Base-by-base conservation (phyloP, 768 basidiomycete species). In the Pleurotus citrinopileatus region DNA sequence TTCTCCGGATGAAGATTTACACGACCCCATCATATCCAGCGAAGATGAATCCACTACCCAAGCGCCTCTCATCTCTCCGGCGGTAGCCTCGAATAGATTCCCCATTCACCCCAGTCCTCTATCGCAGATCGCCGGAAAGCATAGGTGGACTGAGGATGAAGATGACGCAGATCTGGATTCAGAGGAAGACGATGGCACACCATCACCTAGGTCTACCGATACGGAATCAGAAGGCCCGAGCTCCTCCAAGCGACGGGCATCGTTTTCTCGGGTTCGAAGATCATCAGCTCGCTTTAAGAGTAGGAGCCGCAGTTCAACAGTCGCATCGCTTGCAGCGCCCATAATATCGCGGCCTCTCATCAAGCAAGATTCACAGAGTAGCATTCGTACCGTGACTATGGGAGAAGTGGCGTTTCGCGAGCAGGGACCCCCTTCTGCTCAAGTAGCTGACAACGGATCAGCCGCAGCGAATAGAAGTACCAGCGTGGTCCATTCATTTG, bases 321-420 rank as follows among this genome's bases (percentile, higher is more conserved):
- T 86, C n/a, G 87, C 81, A 3, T 82, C 80, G 17, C 67, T 85
- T 6, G 73, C 79, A 23, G 82, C 77, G 2, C 68, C 76, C 20
- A 47, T 55, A 12, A 54, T 59, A 42, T 61, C 60, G 32, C 67
- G 38, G 51, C 61, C 64, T 15, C 63, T 83, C 10, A 63, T 60
- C 3, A 80, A 77, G 53, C 78, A 76, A 34, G 75, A 77, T 15
- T 89, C 88, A 2, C 72, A 71, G 17, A 87, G 83, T 63, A 91
- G 89, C 57, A 76, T 89, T 26, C 78, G 81, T 15, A 92, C 91
- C 0, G 84, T 92, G 4, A 81, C 80, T 23, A 87, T 81, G 1
- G 77, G 67, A 5, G 84, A 84, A 28, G 51, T 72, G 10, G 70
- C 73, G 0, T 69, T 73, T 44, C 67, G 62, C 43, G 75, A 73